Evolutionary conservation across 2,329 filamentous ascomycete species (phyloP).

Genomic region (Penicillium janthinellum): DNA sequence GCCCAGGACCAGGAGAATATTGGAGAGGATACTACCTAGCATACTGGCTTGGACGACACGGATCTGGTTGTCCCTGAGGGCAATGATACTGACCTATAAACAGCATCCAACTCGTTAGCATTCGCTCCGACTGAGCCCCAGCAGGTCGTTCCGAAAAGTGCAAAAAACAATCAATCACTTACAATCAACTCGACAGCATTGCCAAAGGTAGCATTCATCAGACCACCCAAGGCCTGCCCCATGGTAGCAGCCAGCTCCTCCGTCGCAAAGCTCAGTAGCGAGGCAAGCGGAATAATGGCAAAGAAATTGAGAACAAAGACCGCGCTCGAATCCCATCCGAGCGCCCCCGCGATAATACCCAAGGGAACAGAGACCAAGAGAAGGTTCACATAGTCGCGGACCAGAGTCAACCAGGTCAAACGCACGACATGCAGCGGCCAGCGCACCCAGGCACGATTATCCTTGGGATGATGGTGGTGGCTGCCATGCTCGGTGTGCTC

Average conservation of each 20-base stretch:
- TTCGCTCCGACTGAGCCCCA: not conserved
- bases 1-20: conserved; percentile 82
- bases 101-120: conserved; percentile 40
- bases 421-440: conserved; percentile 44
- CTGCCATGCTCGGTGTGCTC: conserved; percentile 17
- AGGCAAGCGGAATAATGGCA: conserved; percentile 64
- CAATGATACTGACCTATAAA: conserved; percentile 82
- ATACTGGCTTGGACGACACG: conserved; percentile 97
- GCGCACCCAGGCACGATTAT: conserved; percentile 40
- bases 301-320: conserved; percentile 66
- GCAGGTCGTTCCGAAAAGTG: not conserved
- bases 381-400: conserved; percentile 59
- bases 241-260: conserved; percentile 64
- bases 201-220: conserved; percentile 68
- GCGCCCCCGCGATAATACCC: conserved; percentile 64
- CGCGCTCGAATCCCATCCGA: conserved; percentile 58
- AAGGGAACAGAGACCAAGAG: conserved; percentile 66
- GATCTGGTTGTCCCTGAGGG: conserved; percentile 80
- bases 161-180: conserved; percentile 57
- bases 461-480: conserved; percentile 37
- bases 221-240: conserved; percentile 62
- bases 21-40: conserved; percentile 93
- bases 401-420: conserved; percentile 48
- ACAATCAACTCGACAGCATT: conserved; percentile 69
- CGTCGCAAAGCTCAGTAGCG: conserved; percentile 64